Evolutionary conservation across 2,329 filamentous ascomycete species (phyloP), one percentile per base, ranked within the genome.

Genomic region (Elsinoe ampelina): DNA sequence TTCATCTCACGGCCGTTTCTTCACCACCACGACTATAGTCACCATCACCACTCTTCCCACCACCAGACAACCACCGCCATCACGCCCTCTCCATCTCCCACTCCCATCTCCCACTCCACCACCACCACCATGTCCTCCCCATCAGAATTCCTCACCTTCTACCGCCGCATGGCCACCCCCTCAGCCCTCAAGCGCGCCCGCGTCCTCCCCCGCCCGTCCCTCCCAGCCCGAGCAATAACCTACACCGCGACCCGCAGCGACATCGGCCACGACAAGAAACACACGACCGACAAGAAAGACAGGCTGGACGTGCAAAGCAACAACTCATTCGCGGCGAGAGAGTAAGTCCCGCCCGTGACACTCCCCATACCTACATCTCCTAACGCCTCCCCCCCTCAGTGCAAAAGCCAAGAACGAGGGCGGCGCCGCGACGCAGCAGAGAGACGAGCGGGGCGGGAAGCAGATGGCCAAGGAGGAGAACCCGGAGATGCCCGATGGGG

Each of bases 381-480:
- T 50, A n/a, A 34, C 26, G 13, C 4, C 19, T 5, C 7, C 36
- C 50, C 2, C 15, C 8, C n/a, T n/a, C 48, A 71, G 68, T 17
- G 57, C 64, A 10, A 66, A 65, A 54, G 58, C 65, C 32, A 61
- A 65, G 36, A 69, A 68, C 42, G 63, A 61, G 0, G 73, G 73
- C 47, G 75, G 74, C 19, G 60, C 66, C 19, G 74, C 75, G 15
- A 73, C 72, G 0, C 65, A 68, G 36, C 59, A 69, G 32, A 66
- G 58, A 19, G 75, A 77, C 58, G 65, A 66, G 22, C 63, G 66
- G 20, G 67, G 69, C 20, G 70, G 66, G 30, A 68, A 63, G 47
- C 61, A 64, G 22, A 72, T 71, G 65, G 72, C 74, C 22, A 77
- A 77, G 68, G 64, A 73, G 55, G 74, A 76, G 55, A 68, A 72